Evolutionary conservation across 2,329 filamentous ascomycete genomes (phyloP).

Genomic region (Aureobasidium sp.): DNA sequence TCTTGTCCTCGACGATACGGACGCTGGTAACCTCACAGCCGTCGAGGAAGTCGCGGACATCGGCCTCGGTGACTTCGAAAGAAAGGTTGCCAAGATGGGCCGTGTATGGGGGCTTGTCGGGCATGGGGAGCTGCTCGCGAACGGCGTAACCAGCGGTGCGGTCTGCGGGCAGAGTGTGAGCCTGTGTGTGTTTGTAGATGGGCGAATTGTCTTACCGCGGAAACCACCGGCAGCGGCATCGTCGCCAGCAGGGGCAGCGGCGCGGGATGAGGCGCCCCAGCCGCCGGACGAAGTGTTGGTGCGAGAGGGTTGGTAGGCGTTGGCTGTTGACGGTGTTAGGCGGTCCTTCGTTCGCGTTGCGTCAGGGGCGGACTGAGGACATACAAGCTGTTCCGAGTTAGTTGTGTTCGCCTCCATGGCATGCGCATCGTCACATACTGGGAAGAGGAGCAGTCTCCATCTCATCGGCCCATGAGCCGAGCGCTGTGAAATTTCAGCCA

Average conservation of each 20-base stretch:
- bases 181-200: neutral
- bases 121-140: slow-evolving; percentile 75
- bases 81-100: slow-evolving; percentile 94
- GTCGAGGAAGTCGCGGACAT: slow-evolving; percentile 76
- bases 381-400: slow-evolving; percentile 7
- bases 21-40: slow-evolving; percentile 82
- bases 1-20: slow-evolving; percentile 92
- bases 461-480: slow-evolving; percentile 97
- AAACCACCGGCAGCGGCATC: slow-evolving; percentile 8
- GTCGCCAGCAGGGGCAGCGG: slow-evolving; percentile 1
- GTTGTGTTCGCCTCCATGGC: neutral
- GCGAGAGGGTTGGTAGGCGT: neutral
- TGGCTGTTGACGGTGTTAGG: neutral
- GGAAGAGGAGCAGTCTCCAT: slow-evolving; percentile 55
- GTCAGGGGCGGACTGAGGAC: neutral
- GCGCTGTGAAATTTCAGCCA: slow-evolving; percentile 41
- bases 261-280: slow-evolving; percentile 5
- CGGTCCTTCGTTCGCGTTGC: neutral
- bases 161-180: slow-evolving; percentile 19
- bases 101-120: slow-evolving; percentile 87
- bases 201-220: slow-evolving; percentile 1
- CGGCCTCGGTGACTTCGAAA: slow-evolving; percentile 79
- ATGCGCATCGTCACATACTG: slow-evolving; percentile 7
- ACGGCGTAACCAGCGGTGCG: slow-evolving; percentile 26
- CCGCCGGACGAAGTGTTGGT: neutral